Percentiles rank a stretch among this genome's conserved stretches.
These are phyloP conservation scores for Metschnikowia aberdeeniae DNA, from an alignment of 805 yeast species.

Conservation along the genomic window DNA sequence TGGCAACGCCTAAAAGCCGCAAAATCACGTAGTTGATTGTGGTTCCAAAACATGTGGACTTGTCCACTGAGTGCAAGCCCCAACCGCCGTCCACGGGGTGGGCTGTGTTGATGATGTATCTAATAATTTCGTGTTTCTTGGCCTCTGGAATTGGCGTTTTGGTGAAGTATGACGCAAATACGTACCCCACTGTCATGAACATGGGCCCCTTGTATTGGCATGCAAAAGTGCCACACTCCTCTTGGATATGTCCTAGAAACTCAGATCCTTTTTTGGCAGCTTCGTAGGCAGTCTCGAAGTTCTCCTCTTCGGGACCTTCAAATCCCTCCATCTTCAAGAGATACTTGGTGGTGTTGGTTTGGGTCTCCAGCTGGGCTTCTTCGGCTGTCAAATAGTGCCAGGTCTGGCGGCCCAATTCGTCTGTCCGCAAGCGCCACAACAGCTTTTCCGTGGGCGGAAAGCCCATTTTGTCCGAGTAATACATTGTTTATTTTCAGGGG, in stretches of 20 bases:
- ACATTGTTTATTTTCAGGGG: slow-evolving; percentile 1
- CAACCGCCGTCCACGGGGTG: slow-evolving; percentile 99
- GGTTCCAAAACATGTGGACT: slow-evolving; percentile 94
- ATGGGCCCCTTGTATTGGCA: slow-evolving; percentile 95
- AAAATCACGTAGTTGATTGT: slow-evolving; percentile 78
- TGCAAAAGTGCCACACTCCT: slow-evolving; percentile 79
- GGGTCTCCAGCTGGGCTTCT: slow-evolving; percentile 42
- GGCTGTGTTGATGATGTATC: slow-evolving; percentile 86
- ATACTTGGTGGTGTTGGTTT: slow-evolving; percentile 54
- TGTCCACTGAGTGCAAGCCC: slow-evolving; percentile 93
- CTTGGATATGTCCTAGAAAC: slow-evolving; percentile 66
- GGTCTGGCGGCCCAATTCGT: slow-evolving; percentile 68
- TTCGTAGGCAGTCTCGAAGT: slow-evolving; percentile 44
- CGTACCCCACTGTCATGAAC: slow-evolving; percentile 92
- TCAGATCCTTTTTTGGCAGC: slow-evolving; percentile 73
- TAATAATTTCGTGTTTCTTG: slow-evolving; percentile 62
- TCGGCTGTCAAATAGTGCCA: slow-evolving; percentile 65
- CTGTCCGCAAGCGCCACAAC: slow-evolving; percentile 72
- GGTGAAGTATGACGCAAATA: slow-evolving; percentile 69
- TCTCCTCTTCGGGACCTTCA: slow-evolving; percentile 32
- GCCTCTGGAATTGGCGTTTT: slow-evolving; percentile 64
- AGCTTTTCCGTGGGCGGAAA: slow-evolving; percentile 63
- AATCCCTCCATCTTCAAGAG: slow-evolving; percentile 41
- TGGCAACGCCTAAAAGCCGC: slow-evolving; percentile 71
- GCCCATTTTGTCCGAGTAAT: slow-evolving; percentile 69